Percentiles rank a stretch among this genome's conserved stretches.
Conservation (phyloP, 306 rosid genomes). For the Lupinus albus region DNA sequence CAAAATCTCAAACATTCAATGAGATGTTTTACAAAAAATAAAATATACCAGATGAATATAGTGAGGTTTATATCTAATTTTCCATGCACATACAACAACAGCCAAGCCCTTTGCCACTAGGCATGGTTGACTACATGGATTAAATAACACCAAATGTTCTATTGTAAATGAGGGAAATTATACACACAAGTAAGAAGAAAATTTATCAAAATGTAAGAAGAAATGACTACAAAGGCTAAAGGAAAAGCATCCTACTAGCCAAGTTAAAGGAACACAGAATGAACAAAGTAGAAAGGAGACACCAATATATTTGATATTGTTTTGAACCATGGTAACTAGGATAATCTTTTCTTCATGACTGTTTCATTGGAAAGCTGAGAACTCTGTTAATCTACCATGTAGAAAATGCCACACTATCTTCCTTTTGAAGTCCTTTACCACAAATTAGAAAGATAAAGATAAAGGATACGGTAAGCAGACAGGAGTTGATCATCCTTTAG, state of each 20-base stretch:
- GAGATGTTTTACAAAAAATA: not conserved
- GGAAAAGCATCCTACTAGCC: conserved; percentile 18
- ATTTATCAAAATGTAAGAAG: conserved; percentile 21
- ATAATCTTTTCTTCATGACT: conserved; percentile 27
- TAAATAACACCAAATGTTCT: too few relatives aligned
- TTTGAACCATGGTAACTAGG: conserved; percentile 8
- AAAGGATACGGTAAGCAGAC: conserved; percentile 64
- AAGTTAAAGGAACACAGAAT: conserved; percentile 6
- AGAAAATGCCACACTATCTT: conserved; percentile 24
- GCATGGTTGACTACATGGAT: too few relatives aligned
- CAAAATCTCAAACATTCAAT: conserved; percentile 24
- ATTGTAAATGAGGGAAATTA: too few relatives aligned
- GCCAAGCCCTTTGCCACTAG: too few relatives aligned
- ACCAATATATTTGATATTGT: conserved; percentile 7
- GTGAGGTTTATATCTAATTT: conserved; percentile 23
- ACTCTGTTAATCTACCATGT: conserved; percentile 13
- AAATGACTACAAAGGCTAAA: not conserved
- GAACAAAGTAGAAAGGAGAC: conserved; percentile 1
- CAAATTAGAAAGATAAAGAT: conserved; percentile 33
- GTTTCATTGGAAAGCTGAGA: conserved; percentile 23
- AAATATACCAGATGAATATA: conserved; percentile 7
- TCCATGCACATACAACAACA: not conserved
- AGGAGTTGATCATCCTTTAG: conserved; percentile 61
- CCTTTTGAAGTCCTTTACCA: conserved; percentile 28
- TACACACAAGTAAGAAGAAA: not conserved